phyloP scores from a whole-genome alignment of 306 rosid species.

The Cicer judaicum region DNA sequence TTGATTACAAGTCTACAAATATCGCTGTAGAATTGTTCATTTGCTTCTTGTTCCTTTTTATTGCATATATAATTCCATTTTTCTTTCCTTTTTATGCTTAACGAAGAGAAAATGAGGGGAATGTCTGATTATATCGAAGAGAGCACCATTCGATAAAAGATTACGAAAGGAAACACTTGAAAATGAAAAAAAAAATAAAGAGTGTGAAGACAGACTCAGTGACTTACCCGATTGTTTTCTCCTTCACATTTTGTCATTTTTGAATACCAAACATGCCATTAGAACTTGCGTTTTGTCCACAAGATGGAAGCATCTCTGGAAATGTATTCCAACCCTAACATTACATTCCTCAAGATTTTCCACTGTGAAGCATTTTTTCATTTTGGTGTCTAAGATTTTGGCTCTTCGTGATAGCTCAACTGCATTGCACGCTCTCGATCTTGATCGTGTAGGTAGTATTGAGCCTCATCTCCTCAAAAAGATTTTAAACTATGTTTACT shows the following conservation, averaged over 20 bases:
- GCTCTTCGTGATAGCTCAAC: constrained; percentile 2
- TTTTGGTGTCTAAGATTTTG: constrained; percentile 13
- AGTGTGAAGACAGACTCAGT: constrained; percentile 13
- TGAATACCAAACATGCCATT: constrained; percentile 1
- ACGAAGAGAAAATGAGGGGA: neutral
- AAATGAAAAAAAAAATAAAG: neutral
- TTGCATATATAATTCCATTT: neutral
- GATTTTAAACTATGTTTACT: neutral
- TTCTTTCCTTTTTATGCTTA: neutral
- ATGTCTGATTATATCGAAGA: neutral
- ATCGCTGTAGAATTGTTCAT: neutral
- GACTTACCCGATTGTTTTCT: constrained; percentile 35
- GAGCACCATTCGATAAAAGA: neutral
- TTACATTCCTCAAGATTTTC: neutral
- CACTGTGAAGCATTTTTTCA: neutral
- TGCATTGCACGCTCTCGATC: constrained; percentile 1
- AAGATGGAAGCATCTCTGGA: constrained; percentile 35
- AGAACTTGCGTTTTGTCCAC: constrained; percentile 37
- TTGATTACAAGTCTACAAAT: too few relatives aligned
- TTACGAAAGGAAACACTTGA: neutral
- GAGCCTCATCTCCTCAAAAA: constrained; percentile 13
- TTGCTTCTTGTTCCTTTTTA: neutral
- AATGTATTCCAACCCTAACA: neutral
- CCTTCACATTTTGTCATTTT: constrained; percentile 30
- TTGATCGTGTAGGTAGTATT: neutral